phyloP scores from a whole-genome alignment of 345 rosid species.

The Brassica napus region Da-Ae NC_063444.1:17173001-17173500 shows the following conservation, averaged over 20 bases:
- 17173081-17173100: not conserved
- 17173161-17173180: not conserved
- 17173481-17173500: conserved; percentile 50
- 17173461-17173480: conserved; percentile 47
- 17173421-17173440: conserved; percentile 48
- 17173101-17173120: not conserved
- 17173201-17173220: conserved; percentile 40
- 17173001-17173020: not conserved
- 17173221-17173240: conserved; percentile 1
- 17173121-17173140: not conserved
- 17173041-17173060: not conserved
- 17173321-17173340: conserved; percentile 16
- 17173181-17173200: conserved; percentile 25
- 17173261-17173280: conserved; percentile 26
- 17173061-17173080: not conserved
- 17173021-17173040: not conserved
- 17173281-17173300: conserved; percentile 38
- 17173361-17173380: conserved; percentile 30
- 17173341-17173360: conserved; percentile 36
- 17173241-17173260: conserved; percentile 27
- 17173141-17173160: not conserved
- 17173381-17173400: conserved; percentile 40
- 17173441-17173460: conserved; percentile 39
- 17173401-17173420: conserved; percentile 52
- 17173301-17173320: conserved; percentile 35